Evolutionary conservation across 202 grass and related monocot species (phyloP).

Genomic region (Musa balbisiana): DNA sequence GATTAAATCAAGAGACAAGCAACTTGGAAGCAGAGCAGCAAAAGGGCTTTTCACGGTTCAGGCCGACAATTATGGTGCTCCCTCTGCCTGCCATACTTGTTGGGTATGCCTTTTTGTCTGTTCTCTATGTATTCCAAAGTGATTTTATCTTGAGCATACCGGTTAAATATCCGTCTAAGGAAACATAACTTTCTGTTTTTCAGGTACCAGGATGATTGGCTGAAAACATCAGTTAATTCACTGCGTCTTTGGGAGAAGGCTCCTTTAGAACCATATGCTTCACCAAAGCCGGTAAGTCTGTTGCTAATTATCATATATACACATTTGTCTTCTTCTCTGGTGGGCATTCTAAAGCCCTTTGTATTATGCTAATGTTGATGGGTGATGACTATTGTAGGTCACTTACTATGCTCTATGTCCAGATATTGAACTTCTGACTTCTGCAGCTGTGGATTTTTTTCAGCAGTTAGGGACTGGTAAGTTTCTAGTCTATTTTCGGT

Average conservation of each 20-base stretch:
- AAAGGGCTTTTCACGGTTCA: conserved; percentile 61
- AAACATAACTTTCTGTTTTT: neutral
- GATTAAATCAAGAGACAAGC: conserved; percentile 44
- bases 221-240: conserved; percentile 66
- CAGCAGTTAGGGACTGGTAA: conserved; percentile 77
- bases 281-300: conserved; percentile 66
- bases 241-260: conserved; percentile 89
- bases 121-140: conserved; percentile 27
- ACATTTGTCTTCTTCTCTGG: neutral
- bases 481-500: conserved; percentile 23
- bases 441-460: conserved; percentile 72
- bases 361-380: neutral
- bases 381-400: conserved; percentile 42
- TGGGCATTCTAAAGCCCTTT: neutral
- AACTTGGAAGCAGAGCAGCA: conserved; percentile 63
- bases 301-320: neutral
- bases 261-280: conserved; percentile 95
- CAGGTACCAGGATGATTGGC: conserved; percentile 99
- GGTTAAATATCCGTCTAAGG: neutral
- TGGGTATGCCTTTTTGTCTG: conserved; percentile 43
- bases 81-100: conserved; percentile 84
- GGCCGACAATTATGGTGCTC: conserved; percentile 57
- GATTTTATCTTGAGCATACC: neutral
- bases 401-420: conserved; percentile 85
- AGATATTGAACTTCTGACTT: conserved; percentile 84